These are phyloP conservation scores for Suillus luteus DNA, from an alignment of 768 basidiomycete genomes.

Conservation along the genomic window DNA sequence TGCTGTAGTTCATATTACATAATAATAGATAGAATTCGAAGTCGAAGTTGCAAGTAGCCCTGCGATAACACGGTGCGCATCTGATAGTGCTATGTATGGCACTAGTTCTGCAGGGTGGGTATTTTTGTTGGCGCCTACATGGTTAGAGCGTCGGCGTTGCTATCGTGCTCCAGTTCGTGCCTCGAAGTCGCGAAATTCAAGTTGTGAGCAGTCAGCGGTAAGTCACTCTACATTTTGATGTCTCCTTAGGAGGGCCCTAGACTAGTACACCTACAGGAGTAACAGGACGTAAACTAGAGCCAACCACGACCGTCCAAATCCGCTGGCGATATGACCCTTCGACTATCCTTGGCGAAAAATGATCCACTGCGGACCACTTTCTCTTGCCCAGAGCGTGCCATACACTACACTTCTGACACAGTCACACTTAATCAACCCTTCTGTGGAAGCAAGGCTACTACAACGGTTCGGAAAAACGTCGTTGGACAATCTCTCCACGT, in stretches of 20 bases:
- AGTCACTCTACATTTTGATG: neutral
- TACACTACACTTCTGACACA: conserved; percentile 25
- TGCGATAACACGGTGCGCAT: no score
- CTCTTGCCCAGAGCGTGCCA: conserved; percentile 12
- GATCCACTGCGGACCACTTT: conserved; percentile 32
- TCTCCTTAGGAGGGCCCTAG: neutral
- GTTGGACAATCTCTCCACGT: conserved; percentile 28
- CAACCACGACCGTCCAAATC: neutral
- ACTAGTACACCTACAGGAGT: neutral
- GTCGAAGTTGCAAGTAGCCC: no score
- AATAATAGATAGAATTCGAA: neutral
- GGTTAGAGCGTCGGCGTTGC: neutral
- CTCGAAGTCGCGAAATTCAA: neutral
- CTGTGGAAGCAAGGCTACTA: conserved; percentile 21
- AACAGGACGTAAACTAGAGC: neutral
- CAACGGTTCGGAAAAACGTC: conserved; percentile 23
- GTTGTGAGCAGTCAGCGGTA: neutral
- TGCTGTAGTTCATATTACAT: conserved; percentile 8
- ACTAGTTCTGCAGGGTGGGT: neutral
- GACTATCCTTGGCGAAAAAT: conserved; percentile 24
- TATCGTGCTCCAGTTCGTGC: neutral
- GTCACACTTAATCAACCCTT: conserved; percentile 7
- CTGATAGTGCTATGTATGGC: neutral
- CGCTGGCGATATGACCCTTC: conserved; percentile 21
- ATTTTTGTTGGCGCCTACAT: no score